These are phyloP conservation scores for Forsythia suspensa DNA, from an alignment of 257 asterid species.

Conservation along the genomic window DNA sequence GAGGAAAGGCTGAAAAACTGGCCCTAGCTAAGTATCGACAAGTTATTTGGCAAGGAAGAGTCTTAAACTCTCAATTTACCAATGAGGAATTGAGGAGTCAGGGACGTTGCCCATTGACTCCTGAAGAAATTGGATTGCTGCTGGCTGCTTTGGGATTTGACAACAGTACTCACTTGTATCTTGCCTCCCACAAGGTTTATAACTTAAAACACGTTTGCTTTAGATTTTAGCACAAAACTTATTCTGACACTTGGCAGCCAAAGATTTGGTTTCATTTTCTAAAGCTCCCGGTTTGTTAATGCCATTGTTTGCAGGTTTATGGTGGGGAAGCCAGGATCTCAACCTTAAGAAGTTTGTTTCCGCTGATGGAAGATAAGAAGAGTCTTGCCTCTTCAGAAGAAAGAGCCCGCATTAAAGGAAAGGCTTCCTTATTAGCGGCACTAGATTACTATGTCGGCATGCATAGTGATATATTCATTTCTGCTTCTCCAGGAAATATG, in stretches of 20 bases:
- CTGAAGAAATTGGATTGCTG: constrained; percentile 95
- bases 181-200: constrained; percentile 93
- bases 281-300: neutral
- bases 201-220: constrained; percentile 1
- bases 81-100: constrained; percentile 97
- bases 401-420: constrained; percentile 78
- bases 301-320: constrained; percentile 54
- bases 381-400: constrained; percentile 87
- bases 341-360: constrained; percentile 70
- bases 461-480: constrained; percentile 90
- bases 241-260: neutral
- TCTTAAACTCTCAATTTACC: constrained; percentile 88
- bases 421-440: constrained; percentile 92
- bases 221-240: constrained; percentile 1
- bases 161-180: constrained; percentile 83
- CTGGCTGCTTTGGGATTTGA: constrained; percentile 96
- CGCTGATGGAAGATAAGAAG: constrained; percentile 90
- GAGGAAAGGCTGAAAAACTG: constrained; percentile 94
- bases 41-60: constrained; percentile 97
- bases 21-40: constrained; percentile 96
- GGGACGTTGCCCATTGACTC: constrained; percentile 97
- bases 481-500: constrained; percentile 99
- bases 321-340: constrained; percentile 96
- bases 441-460: constrained; percentile 93
- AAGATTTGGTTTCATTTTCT: neutral